Percentiles rank a stretch among this genome's conserved stretches.
Evolutionary conservation across 2,329 filamentous ascomycete genomes (phyloP).

Genomic region (Ceratocystis eucalypticola): DNA sequence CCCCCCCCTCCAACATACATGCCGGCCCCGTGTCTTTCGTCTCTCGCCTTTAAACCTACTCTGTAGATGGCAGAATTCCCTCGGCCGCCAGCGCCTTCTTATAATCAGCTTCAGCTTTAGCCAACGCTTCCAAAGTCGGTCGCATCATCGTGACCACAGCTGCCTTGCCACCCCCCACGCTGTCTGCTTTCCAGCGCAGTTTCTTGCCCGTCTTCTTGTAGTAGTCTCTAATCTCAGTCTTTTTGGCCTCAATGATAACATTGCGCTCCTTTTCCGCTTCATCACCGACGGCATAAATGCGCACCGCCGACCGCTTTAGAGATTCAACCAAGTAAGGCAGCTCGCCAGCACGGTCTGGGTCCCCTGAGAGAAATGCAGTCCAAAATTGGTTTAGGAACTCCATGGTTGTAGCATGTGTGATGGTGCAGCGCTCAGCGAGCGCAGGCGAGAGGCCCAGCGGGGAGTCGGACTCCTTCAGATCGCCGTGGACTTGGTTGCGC

Average conservation of each 20-base stretch:
- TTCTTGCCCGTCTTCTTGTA: conserved; percentile 62
- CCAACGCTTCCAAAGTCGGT: conserved; percentile 57
- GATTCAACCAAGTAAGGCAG: conserved; percentile 72
- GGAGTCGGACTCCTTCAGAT: conserved; percentile 32
- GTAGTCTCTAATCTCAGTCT: conserved; percentile 55
- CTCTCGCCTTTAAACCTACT: conserved; percentile 24
- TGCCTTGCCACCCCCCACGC: conserved; percentile 59
- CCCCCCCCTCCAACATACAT: too few species aligned
- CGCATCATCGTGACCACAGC: conserved; percentile 65
- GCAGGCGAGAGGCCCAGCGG: conserved; percentile 43
- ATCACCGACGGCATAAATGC: conserved; percentile 67
- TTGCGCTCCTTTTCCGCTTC: conserved; percentile 66
- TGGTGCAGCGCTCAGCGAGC: conserved; percentile 43
- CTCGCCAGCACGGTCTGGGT: conserved; percentile 66
- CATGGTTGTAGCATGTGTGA: conserved; percentile 81
- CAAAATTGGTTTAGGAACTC: conserved; percentile 98
- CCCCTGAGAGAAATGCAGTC: conserved; percentile 79
- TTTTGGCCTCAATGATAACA: conserved; percentile 50
- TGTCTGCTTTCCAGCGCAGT: conserved; percentile 52
- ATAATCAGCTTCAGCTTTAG: conserved; percentile 58
- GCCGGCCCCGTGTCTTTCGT: background rate
- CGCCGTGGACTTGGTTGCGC: conserved; percentile 44
- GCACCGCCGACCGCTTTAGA: conserved; percentile 58
- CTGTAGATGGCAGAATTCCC: conserved; percentile 36
- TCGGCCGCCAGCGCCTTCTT: conserved; percentile 55